Evolutionary conservation across 805 yeast species (phyloP).

Genomic region (Diddensiella caesifluorescens): DNA sequence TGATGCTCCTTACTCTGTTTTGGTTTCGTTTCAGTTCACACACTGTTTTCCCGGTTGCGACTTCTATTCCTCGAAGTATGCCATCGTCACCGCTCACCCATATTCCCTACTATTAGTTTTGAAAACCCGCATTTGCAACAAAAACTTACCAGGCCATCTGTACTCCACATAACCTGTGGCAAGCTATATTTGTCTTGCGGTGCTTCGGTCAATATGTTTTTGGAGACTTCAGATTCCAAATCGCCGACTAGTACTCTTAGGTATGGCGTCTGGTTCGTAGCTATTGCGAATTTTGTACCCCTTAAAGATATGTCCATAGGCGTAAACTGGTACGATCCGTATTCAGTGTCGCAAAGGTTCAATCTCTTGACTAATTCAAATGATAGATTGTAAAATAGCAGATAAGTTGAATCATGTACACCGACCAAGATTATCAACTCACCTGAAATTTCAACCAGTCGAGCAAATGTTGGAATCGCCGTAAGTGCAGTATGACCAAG

Average conservation of each 20-base stretch:
- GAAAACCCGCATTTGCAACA: slow-evolving; percentile 7
- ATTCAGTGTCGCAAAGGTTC: slow-evolving; percentile 70
- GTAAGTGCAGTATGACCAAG: slow-evolving; percentile 1
- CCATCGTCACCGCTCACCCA: slow-evolving; percentile 76
- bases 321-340: slow-evolving; percentile 53
- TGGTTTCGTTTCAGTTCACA: slow-evolving; percentile 35
- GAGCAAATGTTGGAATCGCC: slow-evolving; percentile 14
- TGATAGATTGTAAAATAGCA: slow-evolving; percentile 39
- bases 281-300: slow-evolving; percentile 43
- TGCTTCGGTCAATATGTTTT: slow-evolving; percentile 45
- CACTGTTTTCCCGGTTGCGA: slow-evolving; percentile 36
- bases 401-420: slow-evolving; percentile 52
- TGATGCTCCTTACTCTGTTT: slow-evolving; percentile 39
- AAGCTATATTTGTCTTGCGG: slow-evolving; percentile 67
- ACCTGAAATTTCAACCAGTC: slow-evolving; percentile 4
- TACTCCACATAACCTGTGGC: slow-evolving; percentile 45
- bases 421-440: slow-evolving; percentile 47
- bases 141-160: slow-evolving; percentile 26
- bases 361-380: slow-evolving; percentile 37
- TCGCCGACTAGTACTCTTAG: slow-evolving; percentile 58
- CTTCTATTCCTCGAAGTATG: slow-evolving; percentile 51
- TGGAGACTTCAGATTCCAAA: slow-evolving; percentile 30
- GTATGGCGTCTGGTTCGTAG: slow-evolving; percentile 74
- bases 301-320: slow-evolving; percentile 42
- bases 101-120: slow-evolving; percentile 38